Base-by-base conservation (phyloP, 371 early-diverging fungal genomes). In the Syncephalastrum racemosum region DNA sequence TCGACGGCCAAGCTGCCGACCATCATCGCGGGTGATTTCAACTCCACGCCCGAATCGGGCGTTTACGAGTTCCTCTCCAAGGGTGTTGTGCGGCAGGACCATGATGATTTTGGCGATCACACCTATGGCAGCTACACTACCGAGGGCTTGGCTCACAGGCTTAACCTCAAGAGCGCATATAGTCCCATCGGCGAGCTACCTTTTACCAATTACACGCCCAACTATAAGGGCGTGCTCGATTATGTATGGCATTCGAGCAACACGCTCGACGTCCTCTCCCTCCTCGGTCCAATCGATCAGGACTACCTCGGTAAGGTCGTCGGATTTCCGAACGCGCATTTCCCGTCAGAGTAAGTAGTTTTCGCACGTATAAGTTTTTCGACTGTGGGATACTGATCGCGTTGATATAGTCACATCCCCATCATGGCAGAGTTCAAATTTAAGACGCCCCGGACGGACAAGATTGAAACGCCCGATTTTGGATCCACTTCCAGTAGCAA, bases 1-100 rank as follows among this genome's bases (percentile, higher is more conserved):
- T 64, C 73, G 2, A 59, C 50, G 47, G 53, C 70, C 58, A 71
- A 81, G 24, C 47, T 91, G 15, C 88, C 91, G 2, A 77, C 86
- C 0, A 54, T 98, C 14, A 75, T 97, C 15, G 88, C 91, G 58
- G 99, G 99, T 39, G 99, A 99, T 78, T 97, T 98, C 73, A 99
- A 99, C 73, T 97, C 98, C 14, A 75, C 88, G 4, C 92, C 93
- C 3, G 82, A 85, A 42, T 94, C 96, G 5, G 95, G 95, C 12
- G 96, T 99, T 0, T 94, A 93, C 67, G 94, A 95, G 64, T 93
- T 93, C 62, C 70, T 97, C 31, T 81, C 88, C 41, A 77, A 82
- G 52, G 86, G 88, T 14, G 57, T 67, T 0, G 75, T 96, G 47
- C 72, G 80, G 15, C 87, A 86, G 62, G 87, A 89, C 46, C 98